These are phyloP conservation scores for Amaranthus tricolor DNA, from an alignment of 179 eudicot species.

Conservation along the genomic window DNA sequence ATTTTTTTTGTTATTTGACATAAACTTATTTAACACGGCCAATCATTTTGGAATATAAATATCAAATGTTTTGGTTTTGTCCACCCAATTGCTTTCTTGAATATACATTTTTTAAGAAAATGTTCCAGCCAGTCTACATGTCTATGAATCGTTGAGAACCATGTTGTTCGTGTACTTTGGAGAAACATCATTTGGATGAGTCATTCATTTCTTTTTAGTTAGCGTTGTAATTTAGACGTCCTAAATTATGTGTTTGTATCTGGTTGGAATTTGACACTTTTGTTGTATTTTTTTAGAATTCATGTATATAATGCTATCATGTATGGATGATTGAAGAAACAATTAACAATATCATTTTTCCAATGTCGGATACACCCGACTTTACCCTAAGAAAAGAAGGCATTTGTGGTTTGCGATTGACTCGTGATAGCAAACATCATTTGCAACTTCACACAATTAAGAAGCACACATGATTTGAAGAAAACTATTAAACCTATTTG, in stretches of 20 bases:
- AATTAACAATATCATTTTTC: too few species aligned
- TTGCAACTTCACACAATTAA: too few species aligned
- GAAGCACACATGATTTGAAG: too few species aligned
- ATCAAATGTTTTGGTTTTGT: neutral
- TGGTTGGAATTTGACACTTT: constrained; percentile 1
- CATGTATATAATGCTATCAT: neutral
- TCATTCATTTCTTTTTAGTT: neutral
- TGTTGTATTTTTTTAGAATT: neutral
- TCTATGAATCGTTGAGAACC: neutral
- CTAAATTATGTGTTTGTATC: neutral
- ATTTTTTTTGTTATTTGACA: neutral
- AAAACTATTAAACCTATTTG: too few species aligned
- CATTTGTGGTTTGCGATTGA: too few species aligned
- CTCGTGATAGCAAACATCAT: too few species aligned
- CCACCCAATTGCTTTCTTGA: neutral
- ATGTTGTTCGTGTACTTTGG: neutral
- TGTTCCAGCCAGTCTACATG: neutral
- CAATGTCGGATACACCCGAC: too few species aligned
- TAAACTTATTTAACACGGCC: neutral
- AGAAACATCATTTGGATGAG: neutral
- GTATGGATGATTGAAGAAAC: too few species aligned
- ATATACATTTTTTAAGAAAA: neutral
- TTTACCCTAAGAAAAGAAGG: too few species aligned
- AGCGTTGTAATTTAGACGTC: neutral
- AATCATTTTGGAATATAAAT: neutral